Conservation (phyloP, 1,284 basidiomycete genomes). For the Apiotrichum brassicae region DNA sequence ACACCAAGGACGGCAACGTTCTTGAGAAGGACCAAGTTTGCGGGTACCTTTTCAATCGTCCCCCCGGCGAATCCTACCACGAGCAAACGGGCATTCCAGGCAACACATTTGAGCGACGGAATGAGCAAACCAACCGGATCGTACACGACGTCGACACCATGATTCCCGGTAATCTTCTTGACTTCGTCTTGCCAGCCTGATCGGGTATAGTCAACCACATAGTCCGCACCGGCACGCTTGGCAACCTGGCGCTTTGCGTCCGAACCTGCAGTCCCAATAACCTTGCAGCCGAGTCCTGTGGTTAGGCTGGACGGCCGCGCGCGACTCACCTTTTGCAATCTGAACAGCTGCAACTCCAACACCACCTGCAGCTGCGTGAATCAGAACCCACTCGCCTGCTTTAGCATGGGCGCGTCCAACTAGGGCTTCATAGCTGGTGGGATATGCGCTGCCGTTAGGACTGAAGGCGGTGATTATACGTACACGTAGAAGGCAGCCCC, state of each 20-base stretch:
- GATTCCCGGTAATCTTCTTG: conserved; percentile 63
- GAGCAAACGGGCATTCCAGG: conserved; percentile 85
- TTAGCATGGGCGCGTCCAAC: conserved; percentile 75
- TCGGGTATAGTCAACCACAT: conserved; percentile 46
- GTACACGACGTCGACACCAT: conserved; percentile 79
- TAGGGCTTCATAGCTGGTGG: conserved; percentile 64
- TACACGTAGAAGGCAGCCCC: conserved; percentile 45
- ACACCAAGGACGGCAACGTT: conserved; percentile 75
- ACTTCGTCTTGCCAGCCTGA: conserved; percentile 49
- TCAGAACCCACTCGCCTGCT: conserved; percentile 77
- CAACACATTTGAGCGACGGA: conserved; percentile 71
- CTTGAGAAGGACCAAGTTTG: conserved; percentile 82
- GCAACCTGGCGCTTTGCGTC: conserved; percentile 43
- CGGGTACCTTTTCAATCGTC: conserved; percentile 79
- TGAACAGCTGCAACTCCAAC: conserved; percentile 89
- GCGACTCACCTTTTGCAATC: conserved; percentile 59
- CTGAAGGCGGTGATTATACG: not conserved
- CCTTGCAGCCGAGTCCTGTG: conserved; percentile 42
- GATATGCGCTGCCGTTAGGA: conserved; percentile 7
- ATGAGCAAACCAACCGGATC: conserved; percentile 65
- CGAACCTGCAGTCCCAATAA: conserved; percentile 49
- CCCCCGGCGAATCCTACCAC: conserved; percentile 90
- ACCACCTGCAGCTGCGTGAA: conserved; percentile 77
- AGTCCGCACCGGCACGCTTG: conserved; percentile 43
- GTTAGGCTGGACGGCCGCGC: not conserved